phyloP scores from a whole-genome alignment of 2,329 filamentous ascomycete genomes.

The Xylariales sp. region DNA sequence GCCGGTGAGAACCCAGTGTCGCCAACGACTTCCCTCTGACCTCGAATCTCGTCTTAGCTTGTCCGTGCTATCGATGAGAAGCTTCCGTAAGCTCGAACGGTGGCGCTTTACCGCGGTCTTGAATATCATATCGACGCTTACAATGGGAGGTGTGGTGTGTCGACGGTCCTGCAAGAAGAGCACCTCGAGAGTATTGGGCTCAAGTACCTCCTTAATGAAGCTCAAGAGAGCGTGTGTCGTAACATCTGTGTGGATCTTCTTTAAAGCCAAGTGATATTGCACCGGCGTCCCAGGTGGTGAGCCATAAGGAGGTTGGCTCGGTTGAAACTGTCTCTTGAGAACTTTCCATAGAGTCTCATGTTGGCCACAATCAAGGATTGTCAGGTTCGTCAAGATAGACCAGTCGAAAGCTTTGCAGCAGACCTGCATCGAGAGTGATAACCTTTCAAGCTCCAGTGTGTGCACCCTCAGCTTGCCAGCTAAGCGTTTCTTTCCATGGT shows the following conservation, averaged over 20 bases:
- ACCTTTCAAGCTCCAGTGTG: slow-evolving; percentile 68
- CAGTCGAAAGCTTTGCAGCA: slow-evolving; percentile 69
- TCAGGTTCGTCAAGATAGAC: slow-evolving; percentile 65
- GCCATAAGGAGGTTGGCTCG: slow-evolving; percentile 28
- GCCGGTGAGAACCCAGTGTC: slow-evolving; percentile 65
- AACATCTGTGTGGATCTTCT: slow-evolving; percentile 69
- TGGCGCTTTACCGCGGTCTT: slow-evolving; percentile 67
- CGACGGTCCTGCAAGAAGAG: slow-evolving; percentile 69
- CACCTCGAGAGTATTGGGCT: slow-evolving; percentile 74
- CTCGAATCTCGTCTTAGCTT: slow-evolving; percentile 32
- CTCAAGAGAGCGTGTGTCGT: slow-evolving; percentile 64
- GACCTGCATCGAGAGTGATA: slow-evolving; percentile 68
- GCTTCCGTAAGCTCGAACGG: slow-evolving; percentile 62
- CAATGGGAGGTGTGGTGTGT: slow-evolving; percentile 42
- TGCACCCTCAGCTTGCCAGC: slow-evolving; percentile 62
- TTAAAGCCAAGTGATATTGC: slow-evolving; percentile 63
- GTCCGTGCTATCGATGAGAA: slow-evolving; percentile 69
- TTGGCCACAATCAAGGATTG: slow-evolving; percentile 67
- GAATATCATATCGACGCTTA: slow-evolving; percentile 68
- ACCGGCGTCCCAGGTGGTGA: slow-evolving; percentile 29
- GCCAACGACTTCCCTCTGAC: slow-evolving; percentile 47
- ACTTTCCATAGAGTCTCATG: slow-evolving; percentile 73
- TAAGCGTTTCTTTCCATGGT: slow-evolving; percentile 33
- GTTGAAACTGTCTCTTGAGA: slow-evolving; percentile 58
- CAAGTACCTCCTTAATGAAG: slow-evolving; percentile 73